Evolutionary conservation across 202 grass and related monocot species (phyloP).

Genomic region (Brachypodium distachyon): DNA sequence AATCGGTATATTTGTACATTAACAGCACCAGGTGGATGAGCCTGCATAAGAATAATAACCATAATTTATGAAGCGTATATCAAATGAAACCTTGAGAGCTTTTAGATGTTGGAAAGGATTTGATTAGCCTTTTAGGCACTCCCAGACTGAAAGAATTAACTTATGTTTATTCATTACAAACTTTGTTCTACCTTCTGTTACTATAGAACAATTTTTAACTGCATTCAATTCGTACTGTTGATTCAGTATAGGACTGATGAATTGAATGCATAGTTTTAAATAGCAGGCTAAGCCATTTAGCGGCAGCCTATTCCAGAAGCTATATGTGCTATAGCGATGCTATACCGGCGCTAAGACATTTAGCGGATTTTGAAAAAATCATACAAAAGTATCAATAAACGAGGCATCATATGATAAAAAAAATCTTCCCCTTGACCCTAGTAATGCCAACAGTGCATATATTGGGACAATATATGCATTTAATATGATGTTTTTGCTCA

Average conservation of each 20-base stretch:
- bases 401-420: no score
- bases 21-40: slow-evolving; percentile 81
- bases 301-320: no score
- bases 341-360: no score
- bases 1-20: slow-evolving; percentile 99
- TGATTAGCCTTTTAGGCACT: neutral
- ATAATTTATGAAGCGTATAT: slow-evolving; percentile 16
- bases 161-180: neutral
- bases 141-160: neutral
- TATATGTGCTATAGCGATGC: no score
- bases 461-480: no score
- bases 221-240: neutral
- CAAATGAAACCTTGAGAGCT: neutral
- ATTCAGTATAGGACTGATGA: neutral
- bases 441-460: no score
- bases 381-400: no score
- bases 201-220: neutral
- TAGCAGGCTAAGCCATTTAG: no score
- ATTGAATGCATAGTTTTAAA: no score
- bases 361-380: no score
- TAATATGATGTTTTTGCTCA: no score
- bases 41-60: slow-evolving; percentile 30
- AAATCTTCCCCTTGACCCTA: no score
- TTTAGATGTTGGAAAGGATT: neutral
- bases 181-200: neutral